A percentile compares a stretch with the other conserved stretches of the same genome.
Evolutionary conservation across 768 basidiomycete species (phyloP).

Genomic region (Mycena polygramma): DNA sequence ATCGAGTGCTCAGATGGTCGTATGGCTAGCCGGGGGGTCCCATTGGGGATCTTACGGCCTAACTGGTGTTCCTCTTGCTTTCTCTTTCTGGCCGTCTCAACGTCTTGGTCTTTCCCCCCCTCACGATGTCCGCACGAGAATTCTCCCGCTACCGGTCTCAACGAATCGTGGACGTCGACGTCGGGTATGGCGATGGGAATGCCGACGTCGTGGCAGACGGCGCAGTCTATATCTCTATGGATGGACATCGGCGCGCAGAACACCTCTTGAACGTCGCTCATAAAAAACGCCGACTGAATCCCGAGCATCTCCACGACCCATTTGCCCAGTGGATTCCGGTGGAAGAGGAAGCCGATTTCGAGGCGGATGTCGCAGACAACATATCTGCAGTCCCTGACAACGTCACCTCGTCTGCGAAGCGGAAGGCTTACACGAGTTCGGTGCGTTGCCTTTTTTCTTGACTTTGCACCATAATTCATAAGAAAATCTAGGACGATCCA

Average conservation of each 20-base stretch:
- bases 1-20: too few relatives aligned
- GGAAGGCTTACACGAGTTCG: not conserved
- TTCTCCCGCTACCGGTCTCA: not conserved
- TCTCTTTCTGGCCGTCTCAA: too few relatives aligned
- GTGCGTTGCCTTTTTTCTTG: not conserved
- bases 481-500: slow-evolving; percentile 11
- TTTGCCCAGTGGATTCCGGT: slow-evolving; percentile 1
- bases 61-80: too few relatives aligned
- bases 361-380: not conserved
- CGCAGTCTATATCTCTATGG: not conserved
- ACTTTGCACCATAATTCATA: too few relatives aligned
- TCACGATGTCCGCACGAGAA: too few relatives aligned
- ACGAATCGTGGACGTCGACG: not conserved
- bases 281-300: slow-evolving; percentile 1
- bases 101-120: too few relatives aligned
- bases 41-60: too few relatives aligned
- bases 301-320: not conserved
- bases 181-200: not conserved
- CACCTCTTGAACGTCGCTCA: not conserved
- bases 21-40: too few relatives aligned
- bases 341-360: not conserved
- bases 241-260: not conserved
- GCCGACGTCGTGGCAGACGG: not conserved
- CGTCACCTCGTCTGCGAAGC: not conserved
- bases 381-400: not conserved